Percentiles rank a stretch among this genome's conserved stretches.
Conservation (phyloP, 1,284 basidiomycete species). For the Ceratobasidium papillatum region DNA sequence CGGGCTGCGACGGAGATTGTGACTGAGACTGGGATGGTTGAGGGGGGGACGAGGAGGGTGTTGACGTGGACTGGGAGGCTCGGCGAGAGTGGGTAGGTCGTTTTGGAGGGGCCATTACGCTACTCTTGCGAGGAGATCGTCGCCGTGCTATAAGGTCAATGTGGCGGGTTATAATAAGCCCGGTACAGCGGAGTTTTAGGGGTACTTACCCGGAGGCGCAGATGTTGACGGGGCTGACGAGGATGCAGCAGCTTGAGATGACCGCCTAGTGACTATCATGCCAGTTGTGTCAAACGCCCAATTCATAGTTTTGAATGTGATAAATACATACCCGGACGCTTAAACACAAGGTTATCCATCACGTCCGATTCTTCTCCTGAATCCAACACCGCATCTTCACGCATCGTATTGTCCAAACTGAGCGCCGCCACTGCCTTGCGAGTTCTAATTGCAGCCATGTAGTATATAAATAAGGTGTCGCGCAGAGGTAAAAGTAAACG, state of each 20-base stretch:
- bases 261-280: slow-evolving; percentile 11
- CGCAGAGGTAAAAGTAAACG: not conserved
- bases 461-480: slow-evolving; percentile 4
- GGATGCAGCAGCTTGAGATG: not conserved
- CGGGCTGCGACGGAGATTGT: slow-evolving; percentile 14
- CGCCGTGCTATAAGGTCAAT: not conserved
- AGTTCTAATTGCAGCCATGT: slow-evolving; percentile 11
- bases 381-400: slow-evolving; percentile 8
- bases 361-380: slow-evolving; percentile 37
- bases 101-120: not conserved
- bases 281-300: not conserved
- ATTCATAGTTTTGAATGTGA: not conserved
- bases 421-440: not conserved
- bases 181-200: not conserved
- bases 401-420: slow-evolving; percentile 15
- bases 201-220: not conserved
- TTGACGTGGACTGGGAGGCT: slow-evolving; percentile 11
- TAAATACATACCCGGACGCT: slow-evolving; percentile 21
- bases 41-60: slow-evolving; percentile 4
- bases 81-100: slow-evolving; percentile 4
- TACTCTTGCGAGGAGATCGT: slow-evolving; percentile 30
- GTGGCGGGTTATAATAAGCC: not conserved
- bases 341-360: slow-evolving; percentile 39
- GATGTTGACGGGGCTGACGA: not conserved
- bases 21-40: slow-evolving; percentile 21